A percentile compares a stretch with the other conserved stretches of the same genome.
Evolutionary conservation across 129 eudicot genomes (phyloP).

Genomic region (Artemisia tridentata): DNA sequence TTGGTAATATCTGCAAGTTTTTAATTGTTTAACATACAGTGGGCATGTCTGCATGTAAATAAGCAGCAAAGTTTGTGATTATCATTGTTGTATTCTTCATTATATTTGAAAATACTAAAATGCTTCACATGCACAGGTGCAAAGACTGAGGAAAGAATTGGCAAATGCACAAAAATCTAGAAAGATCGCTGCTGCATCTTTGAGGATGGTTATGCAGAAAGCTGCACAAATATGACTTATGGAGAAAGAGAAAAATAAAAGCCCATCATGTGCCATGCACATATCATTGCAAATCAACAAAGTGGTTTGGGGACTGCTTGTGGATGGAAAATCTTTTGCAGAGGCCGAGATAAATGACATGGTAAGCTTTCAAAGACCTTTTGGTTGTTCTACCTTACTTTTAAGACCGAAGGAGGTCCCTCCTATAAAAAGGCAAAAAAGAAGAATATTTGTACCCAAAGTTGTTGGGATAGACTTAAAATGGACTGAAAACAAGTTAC

Average conservation of each 20-base stretch:
- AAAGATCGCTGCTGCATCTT: conserved; percentile 74
- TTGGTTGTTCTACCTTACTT: neutral
- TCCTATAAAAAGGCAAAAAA: too few species aligned
- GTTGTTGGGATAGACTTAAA: too few species aligned
- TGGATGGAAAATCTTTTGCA: conserved; percentile 95
- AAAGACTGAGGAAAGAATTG: conserved; percentile 73
- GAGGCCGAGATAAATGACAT: conserved; percentile 98
- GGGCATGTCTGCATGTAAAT: neutral
- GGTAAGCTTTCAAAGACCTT: conserved; percentile 41
- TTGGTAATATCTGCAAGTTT: neutral
- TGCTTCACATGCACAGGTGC: conserved; percentile 53
- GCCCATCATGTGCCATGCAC: conserved; percentile 98
- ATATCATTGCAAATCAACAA: conserved; percentile 88
- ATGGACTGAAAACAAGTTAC: too few species aligned
- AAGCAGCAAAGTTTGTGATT: neutral
- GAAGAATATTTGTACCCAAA: too few species aligned
- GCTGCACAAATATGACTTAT: conserved; percentile 85
- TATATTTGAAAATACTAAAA: conserved; percentile 23
- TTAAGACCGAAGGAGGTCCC: too few species aligned
- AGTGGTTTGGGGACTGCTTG: conserved; percentile 97
- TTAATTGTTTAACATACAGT: neutral
- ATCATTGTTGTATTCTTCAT: neutral
- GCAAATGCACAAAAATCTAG: conserved; percentile 60
- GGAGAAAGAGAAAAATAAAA: conserved; percentile 97
- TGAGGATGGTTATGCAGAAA: conserved; percentile 89